phyloP scores from a whole-genome alignment of 176 grass and related monocot genomes.

The Aechmea fasciata region DNA sequence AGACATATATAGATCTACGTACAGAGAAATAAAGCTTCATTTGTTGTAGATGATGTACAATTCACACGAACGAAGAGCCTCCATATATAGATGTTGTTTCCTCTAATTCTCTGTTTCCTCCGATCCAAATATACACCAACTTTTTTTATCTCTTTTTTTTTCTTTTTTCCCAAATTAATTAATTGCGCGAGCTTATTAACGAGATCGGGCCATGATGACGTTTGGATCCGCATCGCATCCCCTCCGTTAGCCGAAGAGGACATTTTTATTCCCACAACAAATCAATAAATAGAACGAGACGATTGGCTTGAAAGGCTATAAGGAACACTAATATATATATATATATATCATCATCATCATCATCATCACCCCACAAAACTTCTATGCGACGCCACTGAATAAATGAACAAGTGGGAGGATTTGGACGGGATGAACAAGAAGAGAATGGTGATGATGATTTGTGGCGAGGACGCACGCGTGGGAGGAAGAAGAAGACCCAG shows the following conservation, averaged over 20 bases:
- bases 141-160: slow-evolving; percentile 14
- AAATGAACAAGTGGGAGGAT: slow-evolving; percentile 29
- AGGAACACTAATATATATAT: slow-evolving; percentile 20
- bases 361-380: slow-evolving; percentile 30
- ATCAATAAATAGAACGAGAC: slow-evolving; percentile 76
- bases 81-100: neutral
- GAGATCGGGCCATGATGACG: slow-evolving; percentile 17
- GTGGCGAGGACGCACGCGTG: slow-evolving; percentile 8
- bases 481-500: slow-evolving; percentile 22
- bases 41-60: slow-evolving; percentile 21
- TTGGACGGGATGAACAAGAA: slow-evolving; percentile 8
- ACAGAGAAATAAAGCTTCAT: slow-evolving; percentile 29
- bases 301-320: neutral
- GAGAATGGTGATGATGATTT: slow-evolving; percentile 23
- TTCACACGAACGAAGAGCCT: slow-evolving; percentile 14
- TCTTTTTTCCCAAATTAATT: slow-evolving; percentile 23
- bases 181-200: slow-evolving; percentile 32
- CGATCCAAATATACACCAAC: neutral
- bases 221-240: slow-evolving; percentile 22
- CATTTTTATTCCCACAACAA: slow-evolving; percentile 74
- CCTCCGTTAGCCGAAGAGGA: slow-evolving; percentile 34
- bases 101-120: slow-evolving; percentile 6
- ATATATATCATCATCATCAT: no score
- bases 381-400: slow-evolving; percentile 21
- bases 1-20: neutral